Base-by-base conservation (phyloP, 805 yeast species). In the Metschnikowia similis region DNA sequence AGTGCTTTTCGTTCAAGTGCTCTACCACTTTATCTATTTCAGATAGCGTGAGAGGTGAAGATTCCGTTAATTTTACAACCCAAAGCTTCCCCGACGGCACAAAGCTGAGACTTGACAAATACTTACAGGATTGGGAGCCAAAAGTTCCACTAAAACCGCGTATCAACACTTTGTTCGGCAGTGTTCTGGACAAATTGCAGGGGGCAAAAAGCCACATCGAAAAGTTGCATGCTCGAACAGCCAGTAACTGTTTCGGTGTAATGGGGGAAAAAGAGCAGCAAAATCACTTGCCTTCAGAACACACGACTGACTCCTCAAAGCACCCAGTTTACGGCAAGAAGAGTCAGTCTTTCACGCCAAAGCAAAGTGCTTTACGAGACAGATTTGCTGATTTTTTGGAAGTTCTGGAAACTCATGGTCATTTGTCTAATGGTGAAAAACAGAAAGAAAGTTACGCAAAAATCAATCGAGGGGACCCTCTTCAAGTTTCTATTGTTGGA, bases 1-100 rank as follows among this genome's bases (percentile, higher is more conserved):
- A 17, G 26, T 13, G 38, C 7, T 5, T 26, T 9, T n/a, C 39
- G 9, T 26, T n/a, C 27, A 36, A 36, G 28, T 21, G 9, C 11
- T 17, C n/a, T 10, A 13, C 41, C 13, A n/a, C 41, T 8, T 13
- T 21, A 11, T 38, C 41, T n/a, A 26, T 29, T 11, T 17, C 28
- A 38, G 17, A 38, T 13, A 38, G 41, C 16, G 31, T 10, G 9
- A 21, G 9, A 7, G 16, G 27, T 17, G 35, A 32, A 7, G 21
- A 11, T 28, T 39, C 26, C 11, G 21, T 39, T 8, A 31, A 41
- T 8, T 41, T 41, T n/a, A 13, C n/a, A 13, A 32, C 30, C 26
- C 31, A 41, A 26, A 41, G 45, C 31, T 41, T 41, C n/a, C 45
- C 45, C 14, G 45, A 41, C 13, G 45, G 37, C 13, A 41, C 37